Evolutionary conservation across 805 yeast genomes (phyloP), one percentile per base, ranked within the genome.

Genomic region (Starmerella vitae): DNA sequence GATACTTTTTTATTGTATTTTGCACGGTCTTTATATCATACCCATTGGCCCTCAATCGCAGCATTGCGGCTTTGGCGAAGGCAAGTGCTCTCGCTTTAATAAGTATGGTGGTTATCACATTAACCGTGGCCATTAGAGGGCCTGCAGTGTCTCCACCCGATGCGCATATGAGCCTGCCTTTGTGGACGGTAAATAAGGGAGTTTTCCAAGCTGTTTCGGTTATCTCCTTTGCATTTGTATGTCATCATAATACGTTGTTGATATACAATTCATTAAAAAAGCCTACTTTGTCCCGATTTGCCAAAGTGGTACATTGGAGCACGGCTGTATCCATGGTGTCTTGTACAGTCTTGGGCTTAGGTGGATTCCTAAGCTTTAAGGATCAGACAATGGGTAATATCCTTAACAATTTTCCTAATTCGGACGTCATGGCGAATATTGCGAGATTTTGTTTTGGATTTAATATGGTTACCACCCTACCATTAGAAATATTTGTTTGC

Each of bases 231-330:
- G 97, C 97, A 2, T 68, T 88, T 48, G 96, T 86, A 3, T 86
- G 97, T 55, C 97, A 86, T 55, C 97, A 86, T 58, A 86, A 86
- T 56, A 84, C 96, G 0, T 73, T 88, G 21, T 79, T 86, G 53
- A 88, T 86, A 32, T 86, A 77, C 62, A 83, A 82, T 54, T 83
- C 95, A 0, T 68, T 88, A 53, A 71, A 70, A 47, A 71, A 71
- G 17, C 88, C 94, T 5, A 75, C 93, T 3, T 55, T 84, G 48
- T 76, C 74, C 45, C 66, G 86, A 45, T 86, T 86, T 55, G 68
- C 81, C 31, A 66, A 61, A 30, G 70, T 86, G 20, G 85, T 94
- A 1, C 97, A 88, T 56, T 70, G 80, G 46, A 79, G 93, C 9
- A 83, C 94, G 38, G 66, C 72, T 6, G 72, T 86, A 0, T 81